Evolutionary conservation across 2,329 filamentous ascomycete species (phyloP), one percentile per base, ranked within the genome.

Genomic region (Calcarisporium arbuscula): DNA sequence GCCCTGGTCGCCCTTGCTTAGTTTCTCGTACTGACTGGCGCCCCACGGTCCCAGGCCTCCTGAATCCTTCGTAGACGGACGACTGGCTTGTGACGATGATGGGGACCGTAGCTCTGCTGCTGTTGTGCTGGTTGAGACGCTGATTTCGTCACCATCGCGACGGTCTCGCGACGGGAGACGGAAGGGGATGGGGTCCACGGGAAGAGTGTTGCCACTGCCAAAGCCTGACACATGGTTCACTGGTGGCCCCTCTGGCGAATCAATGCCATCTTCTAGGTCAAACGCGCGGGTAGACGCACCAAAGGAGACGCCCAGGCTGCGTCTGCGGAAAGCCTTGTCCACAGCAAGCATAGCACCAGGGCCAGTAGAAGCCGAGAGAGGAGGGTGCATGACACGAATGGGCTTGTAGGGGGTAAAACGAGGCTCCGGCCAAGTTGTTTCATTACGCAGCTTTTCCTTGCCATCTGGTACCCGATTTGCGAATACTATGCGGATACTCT

Each of bases 401-500:
- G 84, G 76, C 54, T 89, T 95, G 64, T 95, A 96, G 2, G 80
- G 70, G 36, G 80, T 85, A 54, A 87, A 98, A 15, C 80, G 77
- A 15, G 92, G 92, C 47, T 95, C 88, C 0, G 90, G 90, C 40
- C 85, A 72, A 23, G 92, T 88, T 5, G 90, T 82, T 56, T 98
- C 92, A 51, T 94, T 95, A 20, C 82, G 74, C 25, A 98, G 70
- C 52, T 82, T 90, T 60, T 96, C 90, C 54, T 95, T 95, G 26
- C 87, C 90, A 49, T 96, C 92, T 0, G 92, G 90, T 0, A 95
- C 90, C 18, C 92, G 79, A 54, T 96, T 96, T 35, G 92, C 92
- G 56, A 98, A 98, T 4, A 98, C 90, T 22, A 96, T 86, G 11
- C 92, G 80, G 39, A 96, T 84, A 48, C 78, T 87, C 50, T 92